Evolutionary conservation across 2,329 filamentous ascomycete species (phyloP).

Genomic region (Scedosporium boydii): DNA sequence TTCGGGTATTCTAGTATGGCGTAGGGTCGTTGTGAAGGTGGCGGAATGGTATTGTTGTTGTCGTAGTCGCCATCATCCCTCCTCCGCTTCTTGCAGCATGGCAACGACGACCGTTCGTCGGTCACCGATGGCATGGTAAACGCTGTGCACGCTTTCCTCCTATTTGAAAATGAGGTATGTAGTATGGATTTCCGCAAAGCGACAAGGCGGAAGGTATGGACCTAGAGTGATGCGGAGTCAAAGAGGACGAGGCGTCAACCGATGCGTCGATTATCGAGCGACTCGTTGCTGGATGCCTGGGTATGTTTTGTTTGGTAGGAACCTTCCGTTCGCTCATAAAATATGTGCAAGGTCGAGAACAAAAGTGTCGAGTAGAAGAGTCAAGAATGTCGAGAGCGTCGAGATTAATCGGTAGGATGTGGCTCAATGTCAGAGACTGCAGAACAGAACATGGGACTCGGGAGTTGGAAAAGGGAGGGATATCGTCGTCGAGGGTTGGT

Average conservation of each 20-base stretch:
- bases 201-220: not conserved
- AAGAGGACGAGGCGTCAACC: too few relatives aligned
- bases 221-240: not conserved
- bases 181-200: not conserved
- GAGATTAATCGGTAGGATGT: too few relatives aligned
- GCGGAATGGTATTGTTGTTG: not conserved
- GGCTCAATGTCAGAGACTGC: not conserved
- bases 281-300: too few relatives aligned
- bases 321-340: not conserved
- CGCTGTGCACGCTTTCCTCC: not conserved
- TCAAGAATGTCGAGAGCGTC: too few relatives aligned
- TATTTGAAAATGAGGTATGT: not conserved
- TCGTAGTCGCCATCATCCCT: constrained; percentile 19
- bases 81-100: constrained; percentile 25
- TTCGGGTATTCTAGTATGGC: not conserved
- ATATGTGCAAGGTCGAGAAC: not conserved
- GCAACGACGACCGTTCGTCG: constrained; percentile 14
- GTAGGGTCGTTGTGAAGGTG: not conserved
- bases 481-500: not conserved
- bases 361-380: not conserved
- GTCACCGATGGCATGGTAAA: constrained; percentile 25
- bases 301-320: too few relatives aligned
- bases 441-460: not conserved
- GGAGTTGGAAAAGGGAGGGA: constrained; percentile 2
- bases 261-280: too few relatives aligned